A percentile compares a stretch with the other conserved stretches of the same genome.
Evolutionary conservation across 148 eudicot genomes (phyloP).

Genomic region (Diospyros kaki): DNA sequence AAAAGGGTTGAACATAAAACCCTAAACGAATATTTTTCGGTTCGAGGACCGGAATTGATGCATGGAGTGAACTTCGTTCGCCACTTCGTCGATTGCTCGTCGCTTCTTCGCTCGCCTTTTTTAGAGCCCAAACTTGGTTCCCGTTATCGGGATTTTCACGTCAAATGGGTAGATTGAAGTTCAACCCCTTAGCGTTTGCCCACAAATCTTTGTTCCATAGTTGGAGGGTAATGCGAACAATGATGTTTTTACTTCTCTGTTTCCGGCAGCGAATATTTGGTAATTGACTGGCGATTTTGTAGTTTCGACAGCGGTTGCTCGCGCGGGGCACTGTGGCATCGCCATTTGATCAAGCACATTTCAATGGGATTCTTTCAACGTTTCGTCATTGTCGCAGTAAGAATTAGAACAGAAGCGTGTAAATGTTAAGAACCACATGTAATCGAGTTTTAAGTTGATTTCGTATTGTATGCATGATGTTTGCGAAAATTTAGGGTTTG

Average conservation of each 20-base stretch:
- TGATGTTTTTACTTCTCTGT: background rate
- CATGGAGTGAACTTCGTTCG: background rate
- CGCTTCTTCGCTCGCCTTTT: background rate
- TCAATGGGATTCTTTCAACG: background rate
- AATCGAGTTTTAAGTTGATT: background rate
- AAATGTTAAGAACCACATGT: background rate
- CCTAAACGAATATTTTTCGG: background rate
- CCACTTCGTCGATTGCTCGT: background rate
- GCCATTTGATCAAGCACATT: background rate
- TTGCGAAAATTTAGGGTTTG: no score
- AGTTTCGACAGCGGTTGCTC: slow-evolving; percentile 4
- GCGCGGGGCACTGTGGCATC: background rate
- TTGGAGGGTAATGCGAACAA: slow-evolving; percentile 15
- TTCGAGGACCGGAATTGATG: background rate
- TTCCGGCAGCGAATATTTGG: background rate
- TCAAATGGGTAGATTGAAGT: slow-evolving; percentile 24
- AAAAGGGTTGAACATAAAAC: slow-evolving; percentile 11
- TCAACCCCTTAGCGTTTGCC: slow-evolving; percentile 19
- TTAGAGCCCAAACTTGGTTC: background rate
- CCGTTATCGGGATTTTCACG: background rate
- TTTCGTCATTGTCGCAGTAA: slow-evolving; percentile 16
- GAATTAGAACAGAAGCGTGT: background rate
- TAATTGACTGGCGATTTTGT: slow-evolving; percentile 8
- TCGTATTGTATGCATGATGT: no score
- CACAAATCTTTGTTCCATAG: slow-evolving; percentile 28